Base-by-base conservation (phyloP, 2,329 filamentous ascomycete species). In the Sporothrix sp. region DNA sequence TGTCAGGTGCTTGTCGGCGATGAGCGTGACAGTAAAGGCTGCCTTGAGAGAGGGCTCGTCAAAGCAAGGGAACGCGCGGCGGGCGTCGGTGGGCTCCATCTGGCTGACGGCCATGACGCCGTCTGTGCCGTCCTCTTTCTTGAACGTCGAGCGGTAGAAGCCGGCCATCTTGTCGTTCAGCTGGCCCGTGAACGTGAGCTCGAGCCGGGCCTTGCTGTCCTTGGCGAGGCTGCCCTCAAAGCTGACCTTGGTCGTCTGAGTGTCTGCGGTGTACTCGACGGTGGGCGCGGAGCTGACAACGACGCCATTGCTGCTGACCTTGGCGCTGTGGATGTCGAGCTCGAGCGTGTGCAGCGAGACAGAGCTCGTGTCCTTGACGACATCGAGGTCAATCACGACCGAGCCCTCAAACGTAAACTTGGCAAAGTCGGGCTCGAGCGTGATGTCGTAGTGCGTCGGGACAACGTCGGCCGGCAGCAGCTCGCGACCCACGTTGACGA, bases 21-120 rank as follows among this genome's bases (percentile, higher is more conserved):
- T 77, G 59, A 97, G 75, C 0, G 90, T 95, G 56, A 96, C 81
- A 27, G 87, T 91, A 69, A 95, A 97, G 58, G 85, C 84, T 35
- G 91, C 87, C 74, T 97, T 97, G 59, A 97, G 76, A 23, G 88
- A 84, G 25, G 91, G 91, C 72, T 97, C 93, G 63, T 97, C 91
- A 66, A 96, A 96, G 70, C 91, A 96, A 38, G 91, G 91, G 71
- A 97, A 95, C 7, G 91, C 89, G 60, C 90, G 79, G 60, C 91
- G 81, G 55, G 88, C 90, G 70, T 97, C 91, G 13, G 91, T 96
- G 35, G 91, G 84, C 72, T 97, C 91, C 86, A 97, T 95, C 73
- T 97, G 91, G 16, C 87, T 87, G 23, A 89, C 91, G 25, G 90
- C 91, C 63, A 97, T 75, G 65, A 90, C 85, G 58, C 85, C 86